Conservation (phyloP, 1,139 yeast genomes). For the Arxiozyma slooffiae region DNA sequence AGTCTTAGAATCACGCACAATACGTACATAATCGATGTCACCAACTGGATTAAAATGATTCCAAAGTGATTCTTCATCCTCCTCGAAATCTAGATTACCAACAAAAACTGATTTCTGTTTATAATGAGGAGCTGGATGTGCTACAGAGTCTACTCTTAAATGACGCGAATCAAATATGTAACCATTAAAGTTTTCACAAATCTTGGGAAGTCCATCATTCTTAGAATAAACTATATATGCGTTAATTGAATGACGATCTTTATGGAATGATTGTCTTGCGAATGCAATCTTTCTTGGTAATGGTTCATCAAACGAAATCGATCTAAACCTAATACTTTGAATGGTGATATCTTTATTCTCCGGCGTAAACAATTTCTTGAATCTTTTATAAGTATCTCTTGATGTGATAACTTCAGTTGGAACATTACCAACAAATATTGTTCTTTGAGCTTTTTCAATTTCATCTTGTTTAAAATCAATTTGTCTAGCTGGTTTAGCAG, state of each 20-base stretch:
- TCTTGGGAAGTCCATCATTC: slow-evolving; percentile 40
- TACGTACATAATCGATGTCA: slow-evolving; percentile 76
- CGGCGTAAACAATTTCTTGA: slow-evolving; percentile 47
- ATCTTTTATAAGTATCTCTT: slow-evolving; percentile 50
- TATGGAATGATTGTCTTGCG: slow-evolving; percentile 69
- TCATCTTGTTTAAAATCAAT: slow-evolving; percentile 52
- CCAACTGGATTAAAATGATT: slow-evolving; percentile 62
- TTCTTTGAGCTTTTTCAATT: slow-evolving; percentile 75
- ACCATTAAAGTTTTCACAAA: slow-evolving; percentile 51
- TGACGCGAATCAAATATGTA: slow-evolving; percentile 60
- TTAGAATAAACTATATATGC: slow-evolving; percentile 71
- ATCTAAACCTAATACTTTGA: slow-evolving; percentile 76
- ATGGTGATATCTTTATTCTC: slow-evolving; percentile 35
- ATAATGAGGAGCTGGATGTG: slow-evolving; percentile 84
- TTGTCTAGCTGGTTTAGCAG: slow-evolving; percentile 25
- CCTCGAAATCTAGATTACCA: slow-evolving; percentile 91
- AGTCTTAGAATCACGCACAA: slow-evolving; percentile 85
- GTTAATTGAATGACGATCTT: slow-evolving; percentile 69
- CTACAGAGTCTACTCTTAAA: slow-evolving; percentile 80
- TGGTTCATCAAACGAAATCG: slow-evolving; percentile 81
- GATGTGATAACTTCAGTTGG: slow-evolving; percentile 55
- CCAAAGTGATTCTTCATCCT: slow-evolving; percentile 84
- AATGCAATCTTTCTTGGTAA: slow-evolving; percentile 90
- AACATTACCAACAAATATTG: slow-evolving; percentile 85
- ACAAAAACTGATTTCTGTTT: slow-evolving; percentile 79